phyloP scores from a whole-genome alignment of 225 moss, liverwort and hornwort species.

The Antitrichia curtipendula region DNA sequence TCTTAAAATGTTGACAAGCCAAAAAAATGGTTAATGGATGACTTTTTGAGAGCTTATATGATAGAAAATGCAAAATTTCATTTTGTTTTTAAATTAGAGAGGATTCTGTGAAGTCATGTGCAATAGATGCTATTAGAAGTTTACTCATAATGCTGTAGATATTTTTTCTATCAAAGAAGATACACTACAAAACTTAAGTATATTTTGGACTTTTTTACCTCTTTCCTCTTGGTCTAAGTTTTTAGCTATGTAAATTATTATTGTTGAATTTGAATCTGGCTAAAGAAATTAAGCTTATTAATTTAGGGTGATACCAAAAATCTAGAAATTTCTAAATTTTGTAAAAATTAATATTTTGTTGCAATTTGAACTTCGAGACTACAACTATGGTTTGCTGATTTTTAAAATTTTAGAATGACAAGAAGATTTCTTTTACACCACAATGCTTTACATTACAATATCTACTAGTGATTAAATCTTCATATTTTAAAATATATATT shows the following conservation, averaged over 20 bases:
- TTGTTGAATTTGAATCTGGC: neutral
- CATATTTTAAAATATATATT: neutral
- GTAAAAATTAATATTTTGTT: neutral
- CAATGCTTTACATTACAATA: neutral
- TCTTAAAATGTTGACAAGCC: neutral
- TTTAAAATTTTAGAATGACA: neutral
- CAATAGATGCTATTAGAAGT: neutral
- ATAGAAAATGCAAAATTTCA: neutral
- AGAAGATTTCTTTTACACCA: fast-evolving
- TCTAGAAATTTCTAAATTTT: neutral
- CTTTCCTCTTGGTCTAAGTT: no score
- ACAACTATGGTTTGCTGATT: fast-evolving
- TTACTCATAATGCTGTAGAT: neutral
- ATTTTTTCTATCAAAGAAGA: neutral
- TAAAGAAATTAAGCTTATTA: neutral
- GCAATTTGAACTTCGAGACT: neutral
- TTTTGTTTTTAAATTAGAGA: neutral
- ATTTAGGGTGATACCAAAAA: neutral
- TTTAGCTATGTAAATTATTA: neutral
- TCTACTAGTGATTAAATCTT: fast-evolving
- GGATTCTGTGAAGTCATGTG: neutral
- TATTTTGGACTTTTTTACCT: neutral
- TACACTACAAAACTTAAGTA: neutral
- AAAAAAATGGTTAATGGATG: neutral
- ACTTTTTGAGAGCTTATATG: fast-evolving